These are phyloP conservation scores for Aquilaria malaccensis DNA, from an alignment of 345 rosid species.

Conservation along the genomic window DNA sequence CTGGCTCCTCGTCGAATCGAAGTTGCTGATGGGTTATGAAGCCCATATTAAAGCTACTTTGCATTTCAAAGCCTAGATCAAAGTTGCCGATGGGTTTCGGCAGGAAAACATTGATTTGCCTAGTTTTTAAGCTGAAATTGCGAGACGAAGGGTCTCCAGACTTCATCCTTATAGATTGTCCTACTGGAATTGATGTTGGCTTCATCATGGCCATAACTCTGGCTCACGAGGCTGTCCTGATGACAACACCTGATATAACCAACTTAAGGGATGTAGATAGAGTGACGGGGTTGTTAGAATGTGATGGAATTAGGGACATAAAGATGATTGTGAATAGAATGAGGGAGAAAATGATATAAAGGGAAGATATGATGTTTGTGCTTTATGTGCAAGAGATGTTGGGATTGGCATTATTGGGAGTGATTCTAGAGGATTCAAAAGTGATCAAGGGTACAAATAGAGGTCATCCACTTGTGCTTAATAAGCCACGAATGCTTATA, in stretches of 20 bases:
- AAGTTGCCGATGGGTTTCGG: too few relatives aligned
- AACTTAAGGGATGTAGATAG: constrained; percentile 75
- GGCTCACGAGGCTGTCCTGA: constrained; percentile 70
- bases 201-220: constrained; percentile 85
- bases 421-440: constrained; percentile 48
- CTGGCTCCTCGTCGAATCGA: too few relatives aligned
- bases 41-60: constrained; percentile 29
- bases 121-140: too few relatives aligned
- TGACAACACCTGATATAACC: constrained; percentile 81
- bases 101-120: too few relatives aligned
- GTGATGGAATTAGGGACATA: constrained; percentile 82
- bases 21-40: too few relatives aligned
- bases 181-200: constrained; percentile 86
- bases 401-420: too few relatives aligned
- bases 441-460: constrained; percentile 79
- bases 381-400: too few relatives aligned
- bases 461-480: constrained; percentile 77
- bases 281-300: constrained; percentile 67
- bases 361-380: constrained; percentile 94
- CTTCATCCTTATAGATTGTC: constrained; percentile 78
- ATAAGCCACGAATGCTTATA: constrained; percentile 76
- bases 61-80: constrained; percentile 64
- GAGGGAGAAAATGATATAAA: constrained; percentile 78
- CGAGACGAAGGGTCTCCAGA: constrained; percentile 24
- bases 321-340: constrained; percentile 86